Evolutionary conservation across 495 filamentous ascomycete species (phyloP), one percentile per base, ranked within the genome.

Genomic region (Talaromyces proteolyticus): DNA sequence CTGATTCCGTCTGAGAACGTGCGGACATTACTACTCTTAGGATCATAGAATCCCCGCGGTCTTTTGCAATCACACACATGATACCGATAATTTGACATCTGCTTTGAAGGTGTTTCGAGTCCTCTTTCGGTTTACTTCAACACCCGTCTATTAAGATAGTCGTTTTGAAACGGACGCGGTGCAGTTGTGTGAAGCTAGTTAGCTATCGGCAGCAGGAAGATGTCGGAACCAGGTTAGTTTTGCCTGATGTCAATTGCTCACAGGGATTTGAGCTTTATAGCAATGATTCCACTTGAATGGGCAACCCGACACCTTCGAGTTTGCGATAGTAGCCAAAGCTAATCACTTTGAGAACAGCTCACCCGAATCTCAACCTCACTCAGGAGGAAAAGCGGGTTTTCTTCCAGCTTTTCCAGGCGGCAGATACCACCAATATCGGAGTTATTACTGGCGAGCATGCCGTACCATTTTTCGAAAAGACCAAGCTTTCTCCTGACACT

Each of bases 391-490:
- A 94, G 73, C 87, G 89, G 58, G 82, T 87, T 34, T 98, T 93
- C 65, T 88, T 85, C 36, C 88, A 92, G 67, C 81, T 97, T 44
- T 98, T 97, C 65, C 78, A 83, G 62, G 80, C 85, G 52, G 93
- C 93, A 36, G 94, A 97, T 61, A 84, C 83, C 23, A 93, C 95
- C 51, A 84, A 78, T 59, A 80, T 95, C 17, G 89, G 90, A n/a
- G 89, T 96, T 42, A 88, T 98, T 11, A 96, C 92, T 12, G 93
- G 94, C 56, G 93, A 97, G 65, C 76, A 95, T 48, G 93, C 93
- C 6, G 94, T 97, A 57, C 90, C 91, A 57, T 97, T 98, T 74
- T 98, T 98, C 59, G 91, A 97, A 68, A 94, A 92, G 79, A 96
- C 93, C 22, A 81, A 87, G 54, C 74, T 98, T 24, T 78, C 89